These are phyloP conservation scores for Trypanosoma avium DNA, from an alignment of 208 protist species.

Conservation along the genomic window DNA sequence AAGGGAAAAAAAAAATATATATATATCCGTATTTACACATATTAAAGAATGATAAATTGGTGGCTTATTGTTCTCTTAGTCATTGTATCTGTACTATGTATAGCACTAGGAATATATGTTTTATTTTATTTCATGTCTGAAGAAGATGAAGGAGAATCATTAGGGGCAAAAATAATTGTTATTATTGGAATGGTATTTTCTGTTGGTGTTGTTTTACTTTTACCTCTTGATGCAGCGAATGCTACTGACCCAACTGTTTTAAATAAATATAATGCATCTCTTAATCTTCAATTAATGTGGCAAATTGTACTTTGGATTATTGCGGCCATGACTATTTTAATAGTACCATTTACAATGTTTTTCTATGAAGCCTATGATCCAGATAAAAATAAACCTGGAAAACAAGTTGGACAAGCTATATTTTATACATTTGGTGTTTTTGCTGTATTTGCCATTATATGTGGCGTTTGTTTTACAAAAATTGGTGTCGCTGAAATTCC, in stretches of 20 bases:
- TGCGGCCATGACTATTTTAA: slow-evolving; percentile 59
- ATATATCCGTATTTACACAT: slow-evolving; percentile 3
- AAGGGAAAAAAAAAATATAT: not conserved
- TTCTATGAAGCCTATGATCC: slow-evolving; percentile 94
- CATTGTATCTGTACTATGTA: slow-evolving; percentile 51
- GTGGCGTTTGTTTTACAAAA: slow-evolving; percentile 51
- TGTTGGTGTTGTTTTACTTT: slow-evolving; percentile 45
- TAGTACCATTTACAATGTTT: slow-evolving; percentile 92
- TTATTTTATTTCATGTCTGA: slow-evolving; percentile 75
- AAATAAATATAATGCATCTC: slow-evolving; percentile 54
- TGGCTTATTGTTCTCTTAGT: slow-evolving; percentile 81
- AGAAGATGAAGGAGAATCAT: slow-evolving; percentile 58
- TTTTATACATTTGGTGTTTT: slow-evolving; percentile 45
- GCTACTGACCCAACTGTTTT: slow-evolving; percentile 55
- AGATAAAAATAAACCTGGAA: slow-evolving; percentile 50
- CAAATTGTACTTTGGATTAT: slow-evolving; percentile 84
- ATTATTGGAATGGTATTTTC: slow-evolving; percentile 73
- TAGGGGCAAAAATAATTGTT: slow-evolving; percentile 62
- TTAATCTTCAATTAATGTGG: slow-evolving; percentile 89
- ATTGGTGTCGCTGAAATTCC: slow-evolving; percentile 47
- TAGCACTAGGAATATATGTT: slow-evolving; percentile 56
- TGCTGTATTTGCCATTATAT: slow-evolving; percentile 54
- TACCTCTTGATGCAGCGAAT: slow-evolving; percentile 84
- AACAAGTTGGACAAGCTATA: slow-evolving; percentile 41
- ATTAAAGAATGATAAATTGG: slow-evolving; percentile 85